These are phyloP conservation scores for Deinandra increscens DNA, from an alignment of 129 eudicot species.

Conservation along the genomic window DNA sequence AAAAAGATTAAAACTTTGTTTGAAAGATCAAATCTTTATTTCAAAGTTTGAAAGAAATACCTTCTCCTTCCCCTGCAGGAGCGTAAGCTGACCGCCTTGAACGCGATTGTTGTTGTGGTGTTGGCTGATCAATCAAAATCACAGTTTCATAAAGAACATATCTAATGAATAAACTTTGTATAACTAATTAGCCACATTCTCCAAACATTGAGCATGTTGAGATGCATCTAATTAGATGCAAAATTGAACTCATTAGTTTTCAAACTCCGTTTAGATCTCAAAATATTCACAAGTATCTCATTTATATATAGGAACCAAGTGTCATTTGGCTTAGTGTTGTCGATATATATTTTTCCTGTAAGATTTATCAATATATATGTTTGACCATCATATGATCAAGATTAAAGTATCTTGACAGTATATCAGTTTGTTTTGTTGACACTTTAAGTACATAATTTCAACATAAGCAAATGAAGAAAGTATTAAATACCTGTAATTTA, in stretches of 20 bases:
- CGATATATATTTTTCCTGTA: no score
- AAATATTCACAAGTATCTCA: not conserved
- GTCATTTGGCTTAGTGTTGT: not conserved
- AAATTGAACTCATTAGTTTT: no score
- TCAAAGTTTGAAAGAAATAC: constrained; percentile 24
- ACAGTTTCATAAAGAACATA: not conserved
- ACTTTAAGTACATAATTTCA: not conserved
- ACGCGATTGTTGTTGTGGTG: constrained; percentile 75
- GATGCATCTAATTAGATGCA: no score
- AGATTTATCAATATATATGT: no score
- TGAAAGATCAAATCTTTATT: no score
- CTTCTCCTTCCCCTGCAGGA: constrained; percentile 66
- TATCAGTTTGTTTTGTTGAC: not conserved
- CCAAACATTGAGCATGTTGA: no score
- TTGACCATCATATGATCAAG: not conserved
- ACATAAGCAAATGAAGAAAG: not conserved
- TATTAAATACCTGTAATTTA: constrained; percentile 60
- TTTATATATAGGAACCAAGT: not conserved
- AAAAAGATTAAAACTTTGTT: not conserved
- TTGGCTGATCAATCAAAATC: constrained; percentile 47
- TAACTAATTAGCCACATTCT: no score
- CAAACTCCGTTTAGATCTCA: not conserved
- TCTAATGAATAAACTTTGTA: no score
- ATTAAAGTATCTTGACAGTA: not conserved
- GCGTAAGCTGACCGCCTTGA: constrained; percentile 74